phyloP scores from a whole-genome alignment of 2,329 filamentous ascomycete species.

The Meredithiella fracta region DNA sequence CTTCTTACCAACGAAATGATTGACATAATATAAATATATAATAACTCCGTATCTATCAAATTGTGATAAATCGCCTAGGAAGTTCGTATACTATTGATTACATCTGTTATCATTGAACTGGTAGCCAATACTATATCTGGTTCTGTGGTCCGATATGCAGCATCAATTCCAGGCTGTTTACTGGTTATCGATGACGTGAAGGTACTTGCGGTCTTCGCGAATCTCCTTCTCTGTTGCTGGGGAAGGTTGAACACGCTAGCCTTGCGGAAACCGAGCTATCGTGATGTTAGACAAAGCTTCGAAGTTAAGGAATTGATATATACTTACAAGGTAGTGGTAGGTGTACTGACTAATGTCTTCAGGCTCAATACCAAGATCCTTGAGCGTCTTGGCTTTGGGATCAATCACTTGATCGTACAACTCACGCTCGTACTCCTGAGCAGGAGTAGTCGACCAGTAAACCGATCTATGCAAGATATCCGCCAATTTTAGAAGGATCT shows the following conservation, averaged over 20 bases:
- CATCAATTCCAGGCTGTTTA: constrained; percentile 28
- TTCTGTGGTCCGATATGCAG: not conserved
- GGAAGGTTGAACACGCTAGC: constrained; percentile 82
- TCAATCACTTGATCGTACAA: constrained; percentile 90
- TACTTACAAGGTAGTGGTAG: constrained; percentile 83
- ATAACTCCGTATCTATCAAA: not conserved
- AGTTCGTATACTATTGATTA: not conserved
- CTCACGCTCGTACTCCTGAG: constrained; percentile 78
- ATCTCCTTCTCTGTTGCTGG: constrained; percentile 90
- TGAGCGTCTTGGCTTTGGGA: constrained; percentile 81
- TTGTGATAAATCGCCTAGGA: not conserved
- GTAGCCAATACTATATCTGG: not conserved
- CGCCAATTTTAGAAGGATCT: constrained; percentile 58
- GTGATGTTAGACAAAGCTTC: constrained; percentile 20
- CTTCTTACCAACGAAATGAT: too few species aligned
- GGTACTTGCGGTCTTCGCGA: constrained; percentile 87
- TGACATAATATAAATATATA: too few species aligned
- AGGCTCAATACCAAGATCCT: constrained; percentile 79
- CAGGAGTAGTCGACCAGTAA: constrained; percentile 76
- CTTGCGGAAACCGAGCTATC: constrained; percentile 76
- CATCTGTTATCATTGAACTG: too few species aligned
- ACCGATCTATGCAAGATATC: constrained; percentile 61
- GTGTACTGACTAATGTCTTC: constrained; percentile 73
- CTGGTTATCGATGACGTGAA: constrained; percentile 83
- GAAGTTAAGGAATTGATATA: not conserved